Conservation (phyloP, 139 green algal genomes). For the Chlorella sp. region DNA sequence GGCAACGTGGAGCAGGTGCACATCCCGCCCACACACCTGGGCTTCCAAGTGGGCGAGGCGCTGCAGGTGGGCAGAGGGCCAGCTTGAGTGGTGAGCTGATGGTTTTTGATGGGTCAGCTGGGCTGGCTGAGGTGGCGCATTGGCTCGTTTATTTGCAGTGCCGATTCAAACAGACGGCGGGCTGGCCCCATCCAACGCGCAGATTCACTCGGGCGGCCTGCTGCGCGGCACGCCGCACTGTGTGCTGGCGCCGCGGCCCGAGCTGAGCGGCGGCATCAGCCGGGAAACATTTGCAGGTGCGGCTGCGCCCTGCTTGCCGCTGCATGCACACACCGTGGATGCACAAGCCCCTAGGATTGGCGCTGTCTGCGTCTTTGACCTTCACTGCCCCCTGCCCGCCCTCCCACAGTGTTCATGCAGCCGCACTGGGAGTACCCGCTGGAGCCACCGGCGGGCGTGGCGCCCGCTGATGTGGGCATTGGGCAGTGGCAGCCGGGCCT, state of each 20-base stretch:
- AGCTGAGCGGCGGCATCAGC: constrained; percentile 42
- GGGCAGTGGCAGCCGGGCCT: constrained; percentile 60
- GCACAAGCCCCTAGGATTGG: too few species aligned
- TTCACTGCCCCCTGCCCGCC: too few species aligned
- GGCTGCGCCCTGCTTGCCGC: too few species aligned
- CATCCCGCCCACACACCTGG: constrained; percentile 68
- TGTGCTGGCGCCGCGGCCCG: constrained; percentile 55
- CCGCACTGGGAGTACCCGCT: constrained; percentile 53
- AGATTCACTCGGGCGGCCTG: constrained; percentile 72
- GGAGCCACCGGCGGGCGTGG: constrained; percentile 7
- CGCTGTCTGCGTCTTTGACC: too few species aligned
- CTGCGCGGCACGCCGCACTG: constrained; percentile 80
- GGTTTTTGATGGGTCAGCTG: not conserved
- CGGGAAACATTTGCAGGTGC: constrained; percentile 70
- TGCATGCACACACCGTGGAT: too few species aligned
- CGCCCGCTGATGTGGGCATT: constrained; percentile 37
- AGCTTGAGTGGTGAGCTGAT: not conserved
- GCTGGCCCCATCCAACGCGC: too few species aligned
- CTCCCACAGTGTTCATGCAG: constrained; percentile 75
- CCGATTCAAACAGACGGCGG: not conserved
- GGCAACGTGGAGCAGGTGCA: constrained; percentile 52
- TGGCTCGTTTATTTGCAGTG: not conserved
- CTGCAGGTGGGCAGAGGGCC: constrained; percentile 30
- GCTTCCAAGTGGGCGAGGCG: constrained; percentile 81
- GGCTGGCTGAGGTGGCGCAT: not conserved